Evolutionary conservation across 2,329 filamentous ascomycete species (phyloP), one percentile per base, ranked within the genome.

Genomic region (Elsinoe necatrix): DNA sequence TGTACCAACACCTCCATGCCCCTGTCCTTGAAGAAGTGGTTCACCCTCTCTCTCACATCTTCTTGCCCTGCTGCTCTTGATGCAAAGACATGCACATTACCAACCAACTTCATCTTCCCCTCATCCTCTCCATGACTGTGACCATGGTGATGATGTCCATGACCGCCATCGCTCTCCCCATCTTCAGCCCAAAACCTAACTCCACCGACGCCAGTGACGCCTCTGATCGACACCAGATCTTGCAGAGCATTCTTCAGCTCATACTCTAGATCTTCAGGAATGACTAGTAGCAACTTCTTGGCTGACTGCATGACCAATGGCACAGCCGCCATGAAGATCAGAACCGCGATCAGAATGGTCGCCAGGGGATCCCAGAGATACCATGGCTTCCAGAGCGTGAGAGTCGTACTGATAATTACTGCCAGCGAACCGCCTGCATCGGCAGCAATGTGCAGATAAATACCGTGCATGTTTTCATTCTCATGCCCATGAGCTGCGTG

Each of bases 401-500:
- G 77, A 0, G 89, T 75, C 0, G 93, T 98, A 6, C 90, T 96
- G 31, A 90, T 82, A 60, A 98, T 95, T 48, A 98, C 93, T 0
- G 93, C 93, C 1, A 91, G 87, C 56, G 91, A 96, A 23, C 93
- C 93, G 27, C 97, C 83, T 0, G 93, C 95, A 68, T 98, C 93
- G 4, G 93, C 93, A 25, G 97, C 78, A 52, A 98, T 88, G 67
- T 98, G 93, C 18, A 98, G 77, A 71, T 95, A 98, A 62, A 98
- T 97, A 11, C 93, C 93, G 64, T 93, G 82, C 91, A 98, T 96
- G 68, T 98, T 98, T 65, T 98, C 93, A 69, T 95, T 95, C 60
- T 89, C 86, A 65, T 91, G 86, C n/a, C 74, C 73, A 63, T 83
- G 78, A 14, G 43, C 23, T 6, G 41, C 14, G 41, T 56, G 54